phyloP scores from a whole-genome alignment of 352 stramenopile species.

The Pythium sukuiense region DNA sequence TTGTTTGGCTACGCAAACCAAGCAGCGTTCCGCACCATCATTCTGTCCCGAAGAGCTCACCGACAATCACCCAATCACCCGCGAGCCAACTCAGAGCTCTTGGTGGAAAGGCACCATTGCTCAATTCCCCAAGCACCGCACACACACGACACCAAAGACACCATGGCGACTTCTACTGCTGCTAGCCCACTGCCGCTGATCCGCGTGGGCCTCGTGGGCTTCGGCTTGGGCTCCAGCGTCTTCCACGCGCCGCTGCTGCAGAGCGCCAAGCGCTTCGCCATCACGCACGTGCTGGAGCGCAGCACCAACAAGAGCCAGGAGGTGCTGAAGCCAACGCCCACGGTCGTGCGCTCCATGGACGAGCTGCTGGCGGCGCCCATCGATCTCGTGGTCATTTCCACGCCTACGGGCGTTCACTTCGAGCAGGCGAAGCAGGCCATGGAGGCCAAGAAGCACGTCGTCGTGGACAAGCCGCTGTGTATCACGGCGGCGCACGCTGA shows the following conservation, averaged over 20 bases:
- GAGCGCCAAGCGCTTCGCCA: conserved; percentile 55
- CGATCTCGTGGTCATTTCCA: conserved; percentile 73
- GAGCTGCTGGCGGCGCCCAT: conserved; percentile 60
- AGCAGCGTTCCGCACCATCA: conserved; percentile 1
- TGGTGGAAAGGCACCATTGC: not conserved
- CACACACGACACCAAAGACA: not conserved
- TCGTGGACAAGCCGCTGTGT: conserved; percentile 77
- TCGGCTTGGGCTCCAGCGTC: conserved; percentile 66
- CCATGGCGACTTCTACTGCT: not conserved
- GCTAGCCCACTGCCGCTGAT: conserved; percentile 26
- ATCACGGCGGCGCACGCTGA: conserved; percentile 51
- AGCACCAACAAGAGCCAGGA: conserved; percentile 59
- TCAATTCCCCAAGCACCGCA: not conserved
- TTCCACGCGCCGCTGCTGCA: conserved; percentile 74
- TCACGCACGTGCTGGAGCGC: conserved; percentile 79
- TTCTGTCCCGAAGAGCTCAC: not conserved
- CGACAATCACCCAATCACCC: not conserved
- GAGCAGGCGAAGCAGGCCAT: conserved; percentile 71
- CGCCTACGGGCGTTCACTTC: conserved; percentile 73
- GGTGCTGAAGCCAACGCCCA: conserved; percentile 39
- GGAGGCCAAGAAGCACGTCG: conserved; percentile 69
- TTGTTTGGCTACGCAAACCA: not conserved
- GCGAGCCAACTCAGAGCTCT: not conserved
- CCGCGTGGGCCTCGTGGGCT: conserved; percentile 66
- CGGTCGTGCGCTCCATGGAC: conserved; percentile 72